phyloP scores from a whole-genome alignment of 2,329 filamentous ascomycete species.

The Colletotrichum abscissum region DNA sequence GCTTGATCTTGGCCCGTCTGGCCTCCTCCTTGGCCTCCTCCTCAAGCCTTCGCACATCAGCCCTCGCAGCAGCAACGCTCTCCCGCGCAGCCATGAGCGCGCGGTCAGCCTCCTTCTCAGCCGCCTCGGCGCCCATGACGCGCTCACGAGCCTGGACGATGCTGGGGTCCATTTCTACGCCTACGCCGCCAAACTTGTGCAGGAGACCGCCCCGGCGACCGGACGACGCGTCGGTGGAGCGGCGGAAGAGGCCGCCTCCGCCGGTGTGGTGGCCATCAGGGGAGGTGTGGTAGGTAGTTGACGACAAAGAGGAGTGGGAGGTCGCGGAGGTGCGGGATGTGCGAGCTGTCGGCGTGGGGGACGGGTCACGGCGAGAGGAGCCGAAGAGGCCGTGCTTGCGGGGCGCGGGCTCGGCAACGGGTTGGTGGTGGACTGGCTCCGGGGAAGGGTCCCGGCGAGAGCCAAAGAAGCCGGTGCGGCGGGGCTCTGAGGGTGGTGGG shows the following conservation, averaged over 20 bases:
- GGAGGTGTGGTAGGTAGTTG: slow-evolving; percentile 40
- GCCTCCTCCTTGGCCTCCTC: slow-evolving; percentile 74
- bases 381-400: slow-evolving; percentile 51
- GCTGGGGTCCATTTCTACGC: slow-evolving; percentile 66
- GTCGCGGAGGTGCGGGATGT: slow-evolving; percentile 40
- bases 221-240: slow-evolving; percentile 42
- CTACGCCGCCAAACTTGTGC: slow-evolving; percentile 57
- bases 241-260: slow-evolving; percentile 41
- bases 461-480: slow-evolving; percentile 37
- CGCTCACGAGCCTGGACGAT: slow-evolving; percentile 72
- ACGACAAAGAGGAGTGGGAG: slow-evolving; percentile 33
- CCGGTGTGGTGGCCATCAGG: slow-evolving; percentile 29
- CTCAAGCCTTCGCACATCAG: slow-evolving; percentile 72
- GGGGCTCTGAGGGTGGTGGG: slow-evolving; percentile 38
- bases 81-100: slow-evolving; percentile 68
- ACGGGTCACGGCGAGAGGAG: slow-evolving; percentile 41
- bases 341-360: slow-evolving; percentile 39
- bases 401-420: slow-evolving; percentile 39
- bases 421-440: slow-evolving; percentile 44
- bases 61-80: slow-evolving; percentile 71
- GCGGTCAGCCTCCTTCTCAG: slow-evolving; percentile 73
- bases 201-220: slow-evolving; percentile 51
- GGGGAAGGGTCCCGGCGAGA: slow-evolving; percentile 41
- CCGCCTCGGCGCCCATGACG: slow-evolving; percentile 70
- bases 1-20: slow-evolving; percentile 74